Conservation (phyloP, 371 early-diverging fungal species). For the Rhizopus delemar region DNA sequence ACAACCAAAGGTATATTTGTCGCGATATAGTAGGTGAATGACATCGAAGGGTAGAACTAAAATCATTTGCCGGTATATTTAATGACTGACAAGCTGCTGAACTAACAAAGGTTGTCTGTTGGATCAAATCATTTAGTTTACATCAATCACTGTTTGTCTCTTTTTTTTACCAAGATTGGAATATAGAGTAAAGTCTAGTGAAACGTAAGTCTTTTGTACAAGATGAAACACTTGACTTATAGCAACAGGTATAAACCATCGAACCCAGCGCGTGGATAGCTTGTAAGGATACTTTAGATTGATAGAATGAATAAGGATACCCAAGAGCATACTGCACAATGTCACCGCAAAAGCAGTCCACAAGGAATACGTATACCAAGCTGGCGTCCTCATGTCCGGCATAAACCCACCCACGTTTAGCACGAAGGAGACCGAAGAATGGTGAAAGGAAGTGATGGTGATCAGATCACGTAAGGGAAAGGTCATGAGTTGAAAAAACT, state of each 20-base stretch:
- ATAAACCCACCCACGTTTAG: slow-evolving; percentile 42
- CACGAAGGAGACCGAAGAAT: slow-evolving; percentile 24
- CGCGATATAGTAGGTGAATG: slow-evolving; percentile 49
- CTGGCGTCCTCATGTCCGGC: slow-evolving; percentile 48
- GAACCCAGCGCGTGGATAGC: slow-evolving; percentile 49
- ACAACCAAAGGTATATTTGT: slow-evolving; percentile 60
- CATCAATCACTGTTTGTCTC: not conserved
- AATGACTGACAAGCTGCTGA: slow-evolving; percentile 64
- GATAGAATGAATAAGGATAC: slow-evolving; percentile 31
- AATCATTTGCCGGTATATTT: slow-evolving; percentile 43
- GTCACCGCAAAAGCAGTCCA: slow-evolving; percentile 41
- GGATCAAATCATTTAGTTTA: not conserved
- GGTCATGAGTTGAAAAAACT: slow-evolving; percentile 54
- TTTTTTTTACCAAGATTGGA: slow-evolving; percentile 30
- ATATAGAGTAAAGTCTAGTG: slow-evolving; percentile 40
- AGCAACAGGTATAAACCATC: slow-evolving; percentile 57
- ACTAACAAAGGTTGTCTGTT: slow-evolving; percentile 58
- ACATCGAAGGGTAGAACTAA: slow-evolving; percentile 53
- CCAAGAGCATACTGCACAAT: slow-evolving; percentile 28
- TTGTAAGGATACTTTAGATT: slow-evolving; percentile 42
- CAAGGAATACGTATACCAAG: slow-evolving; percentile 47
- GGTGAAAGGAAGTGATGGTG: slow-evolving; percentile 22
- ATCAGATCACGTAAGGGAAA: slow-evolving; percentile 57
- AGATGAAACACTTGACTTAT: slow-evolving; percentile 21
- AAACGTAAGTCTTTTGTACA: not conserved